Evolutionary conservation across 1,284 basidiomycete genomes (phyloP), one percentile per base, ranked within the genome.

Genomic region (Golubevia pallescens): DNA sequence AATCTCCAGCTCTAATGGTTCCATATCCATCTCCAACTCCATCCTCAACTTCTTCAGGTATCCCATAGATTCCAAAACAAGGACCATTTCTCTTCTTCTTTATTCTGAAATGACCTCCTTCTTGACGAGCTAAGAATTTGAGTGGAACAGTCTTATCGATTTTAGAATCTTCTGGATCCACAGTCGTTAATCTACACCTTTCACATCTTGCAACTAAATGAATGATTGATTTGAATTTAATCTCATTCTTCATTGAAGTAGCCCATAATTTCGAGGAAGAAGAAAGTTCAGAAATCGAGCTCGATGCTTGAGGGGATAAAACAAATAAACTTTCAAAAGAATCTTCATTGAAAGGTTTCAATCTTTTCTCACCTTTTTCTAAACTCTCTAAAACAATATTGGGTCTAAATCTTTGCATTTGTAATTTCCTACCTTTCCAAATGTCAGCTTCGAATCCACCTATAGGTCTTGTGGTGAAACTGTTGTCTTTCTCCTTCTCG

Each of bases 11-110:
- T 2, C 56, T 19, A 5, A 78, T 19, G 0, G 14, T 38, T 16
- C 71, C 69, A 24, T 71, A 78, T 3, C 58, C 19, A 3, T 57
- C 58, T 14, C 23, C 16, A 5, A 19, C 8, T 13, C 21, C 32
- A 1, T 5, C 3, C 14, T 6, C 16, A 48, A 69, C 24, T 1
- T 69, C 69, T 0, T 73, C 57, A 2, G 77, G 75, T 2, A 77
- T 65, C 5, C 71, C 75, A 58, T 80, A 80, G 66, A 80, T 74
- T 5, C 77, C 77, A 42, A 80, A 80, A 53, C 74, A 78, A 1
- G 77, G 77, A 0, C 60, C 70, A 69, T 1, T 59, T n/a, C 48
- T 57, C 28, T 57, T 19, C 52, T 77, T 71, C 53, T 73, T 79
- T 21, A 74, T 59, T 5, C 73, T 38, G 67, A 73, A 71, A 1